Evolutionary conservation across 1,139 yeast genomes (phyloP), one percentile per base, ranked within the genome.

Genomic region (Kodamaea derodonti): DNA sequence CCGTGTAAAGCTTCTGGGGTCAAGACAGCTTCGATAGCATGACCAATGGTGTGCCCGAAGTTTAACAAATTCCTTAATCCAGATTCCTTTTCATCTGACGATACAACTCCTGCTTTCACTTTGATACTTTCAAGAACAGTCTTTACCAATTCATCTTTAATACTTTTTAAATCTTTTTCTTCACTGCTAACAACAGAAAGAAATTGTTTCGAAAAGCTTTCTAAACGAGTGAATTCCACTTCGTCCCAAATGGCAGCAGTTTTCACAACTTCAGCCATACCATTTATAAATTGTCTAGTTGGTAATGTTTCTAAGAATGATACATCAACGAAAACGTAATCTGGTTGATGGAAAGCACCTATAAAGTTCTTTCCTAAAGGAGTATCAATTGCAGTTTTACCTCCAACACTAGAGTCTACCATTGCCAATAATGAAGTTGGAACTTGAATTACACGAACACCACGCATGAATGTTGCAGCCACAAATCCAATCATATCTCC

Each of bases 401-500:
- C 99, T 37, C 99, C 99, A 47, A 94, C 90, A 3, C 97, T 85
- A 3, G 97, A 88, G 60, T 94, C 99, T 14, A 94, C 98, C 99
- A 94, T 94, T 7, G 98, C 83, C 47, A 94, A 70, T 47, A 94
- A 67, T 30, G 95, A 84, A 4, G 98, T 92, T 33, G 99, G 99
- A 25, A 94, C 75, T 60, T 94, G 99, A 29, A 88, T 81, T 41
- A 88, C 86, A 44, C 96, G 75, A 13, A 94, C 95, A 36, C 99
- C 99, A 58, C 99, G 78, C 99, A 94, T 94, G 59, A 92, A 94
- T 4, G 98, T 92, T 20, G 98, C 95, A 14, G 98, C 98, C 32
- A 92, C 97, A 57, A 81, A 94, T 4, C 99, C 99, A 50, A 92
- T 86, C 98, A 94, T 92, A 56, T 94, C 99, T 38, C 99, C 99